Evolutionary conservation across 2,329 filamentous ascomycete species (phyloP).

Genomic region (Fusarium marasasianum): DNA sequence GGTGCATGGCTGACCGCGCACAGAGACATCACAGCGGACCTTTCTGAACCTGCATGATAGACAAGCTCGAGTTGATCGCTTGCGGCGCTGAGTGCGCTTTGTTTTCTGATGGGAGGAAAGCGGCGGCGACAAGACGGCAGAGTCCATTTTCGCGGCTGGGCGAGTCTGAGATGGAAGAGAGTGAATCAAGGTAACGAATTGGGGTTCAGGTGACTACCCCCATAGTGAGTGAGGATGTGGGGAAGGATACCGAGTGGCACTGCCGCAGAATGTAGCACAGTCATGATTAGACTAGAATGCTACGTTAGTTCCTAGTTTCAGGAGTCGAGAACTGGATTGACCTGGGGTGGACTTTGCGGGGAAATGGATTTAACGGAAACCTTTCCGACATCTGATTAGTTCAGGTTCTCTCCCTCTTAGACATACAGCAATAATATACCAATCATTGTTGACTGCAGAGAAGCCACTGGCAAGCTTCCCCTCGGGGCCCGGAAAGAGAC

Average conservation of each 20-base stretch:
- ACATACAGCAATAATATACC: not conserved
- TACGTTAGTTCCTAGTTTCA: not conserved
- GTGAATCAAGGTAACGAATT: not conserved
- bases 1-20: not conserved
- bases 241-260: not conserved
- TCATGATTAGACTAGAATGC: not conserved
- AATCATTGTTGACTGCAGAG: not conserved
- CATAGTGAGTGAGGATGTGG: not conserved
- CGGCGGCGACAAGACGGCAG: not conserved
- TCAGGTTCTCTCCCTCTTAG: too few relatives aligned
- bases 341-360: not conserved
- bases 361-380: not conserved
- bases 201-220: not conserved
- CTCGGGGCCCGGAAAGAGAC: not conserved
- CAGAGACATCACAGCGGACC: not conserved
- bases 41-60: not conserved
- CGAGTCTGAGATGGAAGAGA: not conserved
- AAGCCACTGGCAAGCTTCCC: not conserved
- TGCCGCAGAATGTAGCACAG: not conserved
- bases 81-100: not conserved
- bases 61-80: not conserved
- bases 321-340: not conserved
- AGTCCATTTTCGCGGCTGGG: not conserved
- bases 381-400: not conserved
- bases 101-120: not conserved